Conservation (phyloP, 495 filamentous ascomycete species). For the Neurospora sp. region DNA sequence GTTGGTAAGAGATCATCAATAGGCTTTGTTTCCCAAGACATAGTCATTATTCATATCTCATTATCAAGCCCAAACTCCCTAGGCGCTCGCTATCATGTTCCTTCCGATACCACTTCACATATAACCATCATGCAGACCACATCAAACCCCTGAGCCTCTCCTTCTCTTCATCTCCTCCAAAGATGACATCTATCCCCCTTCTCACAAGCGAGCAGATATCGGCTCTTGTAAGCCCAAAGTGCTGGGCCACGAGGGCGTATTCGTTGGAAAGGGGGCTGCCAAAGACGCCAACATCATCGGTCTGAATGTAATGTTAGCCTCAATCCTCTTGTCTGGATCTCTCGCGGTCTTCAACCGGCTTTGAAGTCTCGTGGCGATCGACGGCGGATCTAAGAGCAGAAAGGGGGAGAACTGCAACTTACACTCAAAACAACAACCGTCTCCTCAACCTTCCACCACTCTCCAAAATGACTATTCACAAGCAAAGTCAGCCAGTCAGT, state of each 20-base stretch:
- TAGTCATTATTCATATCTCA: not conserved
- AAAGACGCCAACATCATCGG: conserved; percentile 82
- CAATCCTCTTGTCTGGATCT: not conserved
- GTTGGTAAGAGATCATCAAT: not conserved
- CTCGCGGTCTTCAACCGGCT: not conserved
- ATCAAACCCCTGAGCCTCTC: conserved; percentile 43
- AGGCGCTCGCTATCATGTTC: not conserved
- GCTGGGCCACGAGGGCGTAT: conserved; percentile 59
- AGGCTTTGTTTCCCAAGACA: not conserved
- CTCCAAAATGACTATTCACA: conserved; percentile 18
- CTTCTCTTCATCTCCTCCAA: conserved; percentile 54
- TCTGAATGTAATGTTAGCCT: conserved; percentile 35
- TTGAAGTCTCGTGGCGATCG: too few relatives aligned
- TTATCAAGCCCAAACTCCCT: not conserved
- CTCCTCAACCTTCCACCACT: conserved; percentile 29
- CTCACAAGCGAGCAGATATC: conserved; percentile 49
- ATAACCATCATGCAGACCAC: conserved; percentile 12
- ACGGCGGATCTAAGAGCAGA: too few relatives aligned
- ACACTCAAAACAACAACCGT: conserved; percentile 29
- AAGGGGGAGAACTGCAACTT: conserved; percentile 2
- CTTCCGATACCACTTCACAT: not conserved
- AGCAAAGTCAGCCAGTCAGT: not conserved
- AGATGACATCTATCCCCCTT: conserved; percentile 51
- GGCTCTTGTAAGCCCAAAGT: conserved; percentile 49
- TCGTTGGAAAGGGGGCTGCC: conserved; percentile 72